A percentile compares a stretch with the other conserved stretches of the same genome.
Conservation (phyloP, 805 yeast species). For the Candida morakotiae region DNA sequence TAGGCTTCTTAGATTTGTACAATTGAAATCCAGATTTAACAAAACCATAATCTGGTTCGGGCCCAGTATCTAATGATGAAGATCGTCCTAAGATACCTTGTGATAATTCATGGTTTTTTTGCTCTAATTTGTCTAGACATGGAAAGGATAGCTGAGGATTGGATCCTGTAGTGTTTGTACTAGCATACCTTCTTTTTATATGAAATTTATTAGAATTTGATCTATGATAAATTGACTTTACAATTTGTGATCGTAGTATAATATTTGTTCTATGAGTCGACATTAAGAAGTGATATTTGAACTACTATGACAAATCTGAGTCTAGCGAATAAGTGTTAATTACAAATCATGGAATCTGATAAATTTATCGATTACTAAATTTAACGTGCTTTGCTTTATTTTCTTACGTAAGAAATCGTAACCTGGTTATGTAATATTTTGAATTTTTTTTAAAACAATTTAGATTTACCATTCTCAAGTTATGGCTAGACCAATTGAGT, state of each 20-base stretch:
- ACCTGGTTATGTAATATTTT: no score
- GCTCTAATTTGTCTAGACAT: constrained; percentile 75
- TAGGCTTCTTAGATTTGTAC: constrained; percentile 51
- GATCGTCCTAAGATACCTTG: constrained; percentile 14
- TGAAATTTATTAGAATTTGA: no score
- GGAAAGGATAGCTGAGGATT: constrained; percentile 77
- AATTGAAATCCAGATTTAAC: constrained; percentile 64
- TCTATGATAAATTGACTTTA: no score
- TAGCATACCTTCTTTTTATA: constrained; percentile 1
- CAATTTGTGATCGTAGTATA: no score
- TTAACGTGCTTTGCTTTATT: constrained; percentile 1
- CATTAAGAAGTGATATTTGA: no score
- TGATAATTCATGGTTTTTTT: constrained; percentile 34
- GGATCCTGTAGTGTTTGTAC: constrained; percentile 22
- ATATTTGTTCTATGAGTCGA: no score
- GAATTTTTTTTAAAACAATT: no score
- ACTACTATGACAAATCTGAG: no score
- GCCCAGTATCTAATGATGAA: constrained; percentile 57
- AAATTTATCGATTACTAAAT: constrained; percentile 4
- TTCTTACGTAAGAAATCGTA: no score
- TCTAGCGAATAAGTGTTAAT: no score
- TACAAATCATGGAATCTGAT: no score
- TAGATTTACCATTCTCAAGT: neutral
- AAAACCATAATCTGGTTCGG: constrained; percentile 79
- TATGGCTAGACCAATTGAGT: neutral